Base-by-base conservation (phyloP, 371 early-diverging fungal species). In the Apophysomyces elegans region DNA sequence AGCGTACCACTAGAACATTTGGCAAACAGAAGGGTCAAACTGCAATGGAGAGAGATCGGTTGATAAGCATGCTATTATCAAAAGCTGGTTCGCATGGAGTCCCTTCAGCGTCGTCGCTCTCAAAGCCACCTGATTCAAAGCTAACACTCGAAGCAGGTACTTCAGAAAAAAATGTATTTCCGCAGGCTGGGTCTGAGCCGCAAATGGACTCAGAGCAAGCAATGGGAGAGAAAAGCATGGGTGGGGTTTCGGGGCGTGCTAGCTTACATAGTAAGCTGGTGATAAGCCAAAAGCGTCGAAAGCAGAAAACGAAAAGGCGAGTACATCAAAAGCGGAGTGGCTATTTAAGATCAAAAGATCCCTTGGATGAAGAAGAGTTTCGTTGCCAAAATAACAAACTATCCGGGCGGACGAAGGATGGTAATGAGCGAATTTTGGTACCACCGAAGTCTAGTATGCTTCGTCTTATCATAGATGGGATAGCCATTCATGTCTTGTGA, bases 401-500 rank as follows among this genome's bases (percentile, higher is more conserved):
- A 11, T 46, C 32, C 16, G 43, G 57, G 6, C 59, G 44, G 9
- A 61, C 13, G 21, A 61, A 64, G 18, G 64, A 61, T 37, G 72
- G 71, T 0, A 59, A 67, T 7, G 78, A 81, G 41, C 76, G 70
- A 1, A 72, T 78, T 21, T 64, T 79, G 26, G 72, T 78, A 1
- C 74, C 75, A 12, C 88, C 87, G 5, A 85, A 83, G 56, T 80
- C 86, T 12, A 79, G 84, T 16, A 63, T 88, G 3, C 61, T 87
- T 39, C 83, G 89, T 4, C 60, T 86, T 37, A 83, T 88, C 37
- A 82, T 88, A 45, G 89, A 88, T 73, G 86, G 86, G 7, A 88
- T 87, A 39, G 77, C 89, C 4, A 86, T 84, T 46, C 86, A 85
- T 74, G 87, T 87, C 32, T 87, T 86, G 88, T 88, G 83, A 82